phyloP scores from a whole-genome alignment of 768 basidiomycete species.

The Hemileccinum rubropunctum region DNA sequence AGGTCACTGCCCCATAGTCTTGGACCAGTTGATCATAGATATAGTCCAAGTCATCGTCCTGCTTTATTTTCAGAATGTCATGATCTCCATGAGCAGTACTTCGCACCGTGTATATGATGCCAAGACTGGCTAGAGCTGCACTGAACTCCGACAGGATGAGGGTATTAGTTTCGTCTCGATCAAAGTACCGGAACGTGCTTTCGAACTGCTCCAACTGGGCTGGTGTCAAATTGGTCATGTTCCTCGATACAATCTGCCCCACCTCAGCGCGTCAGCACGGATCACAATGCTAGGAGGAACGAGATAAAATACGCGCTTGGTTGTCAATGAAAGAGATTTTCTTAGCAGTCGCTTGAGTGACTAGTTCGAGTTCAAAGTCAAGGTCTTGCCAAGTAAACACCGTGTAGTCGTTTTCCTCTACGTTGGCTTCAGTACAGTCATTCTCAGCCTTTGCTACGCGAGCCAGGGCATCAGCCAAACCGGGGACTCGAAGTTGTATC shows the following conservation, averaged over 20 bases:
- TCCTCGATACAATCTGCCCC: conserved; percentile 88
- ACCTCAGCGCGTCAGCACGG: conserved; percentile 10
- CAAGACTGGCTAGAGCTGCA: conserved; percentile 92
- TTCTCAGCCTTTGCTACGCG: conserved; percentile 63
- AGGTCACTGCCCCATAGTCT: conserved; percentile 87
- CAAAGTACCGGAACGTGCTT: conserved; percentile 96
- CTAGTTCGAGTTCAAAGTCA: conserved; percentile 82
- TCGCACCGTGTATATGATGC: conserved; percentile 84
- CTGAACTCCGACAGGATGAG: conserved; percentile 82
- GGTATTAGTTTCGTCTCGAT: conserved; percentile 89
- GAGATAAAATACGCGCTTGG: conserved; percentile 52
- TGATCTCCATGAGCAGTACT: background rate
- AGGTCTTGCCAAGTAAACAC: conserved; percentile 87
- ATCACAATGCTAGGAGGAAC: background rate
- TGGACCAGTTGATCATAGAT: conserved; percentile 78
- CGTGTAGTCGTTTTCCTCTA: conserved; percentile 97
- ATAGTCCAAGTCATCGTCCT: conserved; percentile 86
- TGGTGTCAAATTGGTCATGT: conserved; percentile 92
- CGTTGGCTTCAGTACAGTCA: conserved; percentile 81
- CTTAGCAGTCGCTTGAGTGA: conserved; percentile 77
- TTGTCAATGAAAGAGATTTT: conserved; percentile 97
- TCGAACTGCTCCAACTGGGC: conserved; percentile 97
- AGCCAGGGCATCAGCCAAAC: conserved; percentile 54
- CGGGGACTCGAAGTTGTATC: conserved; percentile 67
- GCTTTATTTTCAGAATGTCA: conserved; percentile 2